Conservation (phyloP, 2,329 filamentous ascomycete species). For the Calonectria pteridis region DNA sequence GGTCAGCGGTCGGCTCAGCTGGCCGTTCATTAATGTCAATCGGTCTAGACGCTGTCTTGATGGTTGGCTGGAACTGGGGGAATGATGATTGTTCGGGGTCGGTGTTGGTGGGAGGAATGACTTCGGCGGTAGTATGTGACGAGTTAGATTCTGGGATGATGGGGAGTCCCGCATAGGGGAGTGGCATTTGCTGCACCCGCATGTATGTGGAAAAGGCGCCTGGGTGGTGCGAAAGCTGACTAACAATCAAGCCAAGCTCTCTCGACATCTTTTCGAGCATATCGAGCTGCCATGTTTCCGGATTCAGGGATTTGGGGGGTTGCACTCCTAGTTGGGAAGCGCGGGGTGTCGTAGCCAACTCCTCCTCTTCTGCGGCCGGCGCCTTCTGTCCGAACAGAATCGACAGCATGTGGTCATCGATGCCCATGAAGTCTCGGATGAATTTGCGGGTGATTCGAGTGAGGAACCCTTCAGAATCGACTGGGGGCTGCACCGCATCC, state of each 20-base stretch:
- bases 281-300: conserved; percentile 77
- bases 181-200: conserved; percentile 71
- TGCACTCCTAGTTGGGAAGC: conserved; percentile 52
- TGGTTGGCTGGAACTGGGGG: conserved; percentile 63
- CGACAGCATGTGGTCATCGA: conserved; percentile 87
- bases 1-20: conserved; percentile 36
- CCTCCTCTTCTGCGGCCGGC: conserved; percentile 63
- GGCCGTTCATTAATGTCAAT: conserved; percentile 52
- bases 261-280: conserved; percentile 87
- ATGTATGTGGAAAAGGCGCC: conserved; percentile 89
- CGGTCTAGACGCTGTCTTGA: conserved; percentile 52
- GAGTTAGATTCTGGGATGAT: conserved; percentile 67
- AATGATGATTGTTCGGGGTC: conserved; percentile 39
- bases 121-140: conserved; percentile 46
- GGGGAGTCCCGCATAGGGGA: conserved; percentile 84
- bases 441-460: conserved; percentile 86
- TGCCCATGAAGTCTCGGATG: conserved; percentile 89
- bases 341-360: conserved; percentile 62
- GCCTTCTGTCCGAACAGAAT: conserved; percentile 89
- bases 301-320: conserved; percentile 46
- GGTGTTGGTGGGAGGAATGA: conserved; percentile 34
- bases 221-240: conserved; percentile 83
- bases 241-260: conserved; percentile 86
- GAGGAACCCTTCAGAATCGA: conserved; percentile 78
- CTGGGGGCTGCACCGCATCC: conserved; percentile 56